Percentiles rank a stretch among this genome's conserved stretches.
Evolutionary conservation across 108 stramenopile genomes (phyloP).

Genomic region (Skeletonema menzelii): DNA sequence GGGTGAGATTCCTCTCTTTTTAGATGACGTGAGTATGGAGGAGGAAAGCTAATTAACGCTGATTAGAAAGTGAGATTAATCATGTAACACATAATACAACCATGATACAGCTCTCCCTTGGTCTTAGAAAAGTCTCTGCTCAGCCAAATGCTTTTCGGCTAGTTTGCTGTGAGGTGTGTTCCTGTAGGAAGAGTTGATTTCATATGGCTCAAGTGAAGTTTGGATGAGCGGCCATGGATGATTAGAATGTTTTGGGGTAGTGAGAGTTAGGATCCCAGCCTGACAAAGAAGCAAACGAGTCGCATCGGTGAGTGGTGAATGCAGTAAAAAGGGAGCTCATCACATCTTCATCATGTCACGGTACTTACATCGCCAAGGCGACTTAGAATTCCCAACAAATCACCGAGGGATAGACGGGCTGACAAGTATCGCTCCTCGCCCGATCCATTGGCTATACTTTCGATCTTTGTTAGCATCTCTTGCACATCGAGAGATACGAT

Average conservation of each 20-base stretch:
- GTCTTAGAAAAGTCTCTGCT: slow-evolving; percentile 20
- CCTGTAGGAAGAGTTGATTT: slow-evolving; percentile 57
- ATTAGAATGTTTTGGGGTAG: slow-evolving; percentile 38
- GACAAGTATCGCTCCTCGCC: slow-evolving; percentile 61
- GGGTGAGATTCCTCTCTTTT: slow-evolving; percentile 36
- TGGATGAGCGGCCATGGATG: slow-evolving; percentile 65
- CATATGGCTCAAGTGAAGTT: slow-evolving; percentile 52
- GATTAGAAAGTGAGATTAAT: not conserved
- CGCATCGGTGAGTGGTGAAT: not conserved
- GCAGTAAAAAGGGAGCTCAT: not conserved
- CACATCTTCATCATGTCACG: not conserved
- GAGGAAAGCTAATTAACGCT: not conserved
- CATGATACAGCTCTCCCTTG: not conserved
- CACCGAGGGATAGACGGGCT: slow-evolving; percentile 61
- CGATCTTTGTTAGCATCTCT: slow-evolving; percentile 79
- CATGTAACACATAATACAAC: too few species aligned
- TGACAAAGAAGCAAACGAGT: slow-evolving; percentile 5
- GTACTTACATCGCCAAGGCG: slow-evolving; percentile 59
- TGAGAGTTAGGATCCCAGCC: slow-evolving; percentile 51
- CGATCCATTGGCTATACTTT: slow-evolving; percentile 59
- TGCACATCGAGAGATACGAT: slow-evolving; percentile 62
- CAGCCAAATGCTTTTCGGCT: slow-evolving; percentile 55
- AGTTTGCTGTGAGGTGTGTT: slow-evolving; percentile 50
- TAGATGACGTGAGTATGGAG: slow-evolving; percentile 22
- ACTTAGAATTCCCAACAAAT: slow-evolving; percentile 52